Evolutionary conservation across 2,329 filamentous ascomycete species (phyloP), one percentile per base, ranked within the genome.

Genomic region (Beauveria sp.): DNA sequence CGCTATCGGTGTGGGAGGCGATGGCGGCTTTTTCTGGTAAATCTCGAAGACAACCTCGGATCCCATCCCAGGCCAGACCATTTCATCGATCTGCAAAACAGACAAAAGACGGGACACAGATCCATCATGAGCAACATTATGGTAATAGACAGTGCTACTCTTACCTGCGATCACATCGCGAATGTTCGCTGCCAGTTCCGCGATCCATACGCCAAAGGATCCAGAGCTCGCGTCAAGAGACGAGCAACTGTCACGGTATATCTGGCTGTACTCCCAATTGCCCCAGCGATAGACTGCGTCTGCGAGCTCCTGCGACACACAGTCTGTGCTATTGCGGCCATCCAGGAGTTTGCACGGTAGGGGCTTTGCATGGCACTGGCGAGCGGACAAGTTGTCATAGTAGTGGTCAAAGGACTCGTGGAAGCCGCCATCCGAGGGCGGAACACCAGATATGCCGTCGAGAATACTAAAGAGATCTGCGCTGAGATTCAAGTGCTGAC

Each of bases 11-110:
- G 63, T 64, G 2, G 64, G 61, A 2, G 24, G 28, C 18, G 26
- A 61, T 10, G 54, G 51, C 16, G 28, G 60, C 47, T 71, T 70
- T 66, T 76, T 78, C 66, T 72, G 76, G 67, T 86, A 92, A 34
- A 92, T 69, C 75, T 93, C 90, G 69, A 92, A 91, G 0, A 92
- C 83, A 0, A 93, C 79, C 73, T 93, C 90, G 10, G 84, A 79
- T 0, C 90, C 90, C 89, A 93, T 92, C 0, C 90, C 90, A 0
- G 90, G 90, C 90, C 90, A 93, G 1, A 91, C 85, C 89, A 93
- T 93, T 57, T 78, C 71, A 24, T 91, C 86, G 1, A 89, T 68
- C 73, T 93, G 90, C 68, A 94, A 70, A 18, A 92, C 80, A 2
- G 84, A 84, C 24, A 94, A 75, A 7, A 93, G 67, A 2, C 84